Base-by-base conservation (phyloP, 495 filamentous ascomycete genomes). In the Lepraria neglecta region DNA sequence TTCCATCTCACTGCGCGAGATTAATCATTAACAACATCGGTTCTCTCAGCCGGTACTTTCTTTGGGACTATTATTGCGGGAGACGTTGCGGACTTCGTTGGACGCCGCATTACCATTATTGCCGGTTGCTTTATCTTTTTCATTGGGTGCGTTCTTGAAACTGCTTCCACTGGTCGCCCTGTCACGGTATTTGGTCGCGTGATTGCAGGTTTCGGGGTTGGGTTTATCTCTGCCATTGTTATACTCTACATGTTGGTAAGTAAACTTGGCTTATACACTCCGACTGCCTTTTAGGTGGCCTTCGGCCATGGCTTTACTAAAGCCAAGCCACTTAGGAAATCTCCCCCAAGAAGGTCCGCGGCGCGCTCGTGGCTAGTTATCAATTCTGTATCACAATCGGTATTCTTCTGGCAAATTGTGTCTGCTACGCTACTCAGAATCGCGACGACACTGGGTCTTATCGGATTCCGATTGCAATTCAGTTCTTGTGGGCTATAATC, bases 1-100 rank as follows among this genome's bases (percentile, higher is more conserved):
- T 82, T 80, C 64, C 74, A 76, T 24, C 66, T 84, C 24, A 71
- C 76, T 3, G 73, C 78, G 10, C 77, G 70, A 51, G 72, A 74
- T 46, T 80, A 82, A 64, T 85, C 83, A 6, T 77, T 89, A 31
- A 88, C 88, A 66, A 84, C 84, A 63, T 88, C 86, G 30, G 87
- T 90, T 65, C 79, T 89, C 19, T 89, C 87, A 31, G 80, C 78
- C 66, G 87, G 87, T 67, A 89, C 87, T 59, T 89, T 90, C 80
- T 85, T 89, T 63, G 87, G 87, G 64, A 84, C 87, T 60, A 69
- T 90, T 58, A 78, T 87, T 52, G 85, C 84, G 30, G 86, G 85
- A 74, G 82, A 87, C 64, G 60, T 88, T 44, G 86, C 87, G 57
- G 87, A 90, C 65, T 79, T 73, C 72, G 76, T 84, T 50, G 87